Evolutionary conservation across 441 rosid species (phyloP).

Genomic region (Aleurites moluccanus): DNA sequence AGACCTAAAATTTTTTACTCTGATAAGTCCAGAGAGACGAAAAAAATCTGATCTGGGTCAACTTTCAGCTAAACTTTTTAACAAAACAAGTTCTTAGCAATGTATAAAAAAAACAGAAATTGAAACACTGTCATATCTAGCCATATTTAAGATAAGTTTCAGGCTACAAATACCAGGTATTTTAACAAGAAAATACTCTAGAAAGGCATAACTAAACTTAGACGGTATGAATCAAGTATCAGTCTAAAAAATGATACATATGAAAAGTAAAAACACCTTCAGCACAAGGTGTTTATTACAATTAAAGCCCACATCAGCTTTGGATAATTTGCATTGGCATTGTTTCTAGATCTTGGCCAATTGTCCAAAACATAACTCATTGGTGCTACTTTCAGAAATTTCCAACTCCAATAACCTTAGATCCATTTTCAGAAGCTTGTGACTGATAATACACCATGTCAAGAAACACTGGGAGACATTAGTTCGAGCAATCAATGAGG

Average conservation of each 20-base stretch:
- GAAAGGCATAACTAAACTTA: not conserved
- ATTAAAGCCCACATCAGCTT: not conserved
- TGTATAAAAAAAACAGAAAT: not conserved
- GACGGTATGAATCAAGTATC: not conserved
- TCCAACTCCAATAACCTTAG: not conserved
- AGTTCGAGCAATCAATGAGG: not conserved
- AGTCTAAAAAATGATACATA: not conserved
- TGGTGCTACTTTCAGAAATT: constrained; percentile 9
- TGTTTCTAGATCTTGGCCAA: not conserved
- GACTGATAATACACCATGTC: not conserved
- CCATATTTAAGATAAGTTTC: not conserved
- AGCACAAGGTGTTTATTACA: not conserved
- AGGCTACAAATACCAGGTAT: not conserved
- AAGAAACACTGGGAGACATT: not conserved
- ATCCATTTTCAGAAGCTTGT: not conserved
- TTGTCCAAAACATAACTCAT: not conserved
- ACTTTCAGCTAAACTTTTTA: not conserved
- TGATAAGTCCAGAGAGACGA: not conserved
- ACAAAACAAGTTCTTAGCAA: not conserved
- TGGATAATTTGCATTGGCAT: not conserved
- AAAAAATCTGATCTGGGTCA: not conserved
- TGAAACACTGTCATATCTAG: not conserved
- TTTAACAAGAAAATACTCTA: not conserved
- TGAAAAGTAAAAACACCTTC: not conserved
- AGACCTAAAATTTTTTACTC: not conserved